Evolutionary conservation across 352 stramenopile species (phyloP), one percentile per base, ranked within the genome.

Genomic region (Phytophthora pisi): DNA sequence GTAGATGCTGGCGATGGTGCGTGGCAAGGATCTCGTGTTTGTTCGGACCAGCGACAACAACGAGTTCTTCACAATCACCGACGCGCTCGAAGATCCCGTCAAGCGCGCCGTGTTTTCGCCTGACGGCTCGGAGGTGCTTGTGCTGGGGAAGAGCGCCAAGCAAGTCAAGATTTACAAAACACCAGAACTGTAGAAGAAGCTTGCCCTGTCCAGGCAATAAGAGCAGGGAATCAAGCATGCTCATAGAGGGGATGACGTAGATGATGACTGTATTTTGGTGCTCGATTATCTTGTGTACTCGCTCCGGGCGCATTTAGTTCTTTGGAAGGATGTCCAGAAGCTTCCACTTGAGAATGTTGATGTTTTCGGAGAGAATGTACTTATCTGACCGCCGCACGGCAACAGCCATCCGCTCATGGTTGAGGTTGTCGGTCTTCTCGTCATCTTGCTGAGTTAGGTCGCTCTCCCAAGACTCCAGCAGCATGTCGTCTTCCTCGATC

Each of bases 341-440:
- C 50, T 84, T 82, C 78, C 80, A 88, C 64, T 95, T 88, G 58
- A 93, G 77, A 74, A 89, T 81, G 26, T 82, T 66, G 40, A 92
- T 79, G 50, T 85, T 91, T 61, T 88, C 81, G 1, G 73, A 55
- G 13, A 95, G 59, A 59, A 95, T 90, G 45, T 64, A 64, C 51
- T 83, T 83, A 66, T 95, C 86, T 28, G 78, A 89, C 24, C 77
- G 72, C 26, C 81, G 77, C 26, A 93, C 56, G 18, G 75, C 61
- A 18, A 79, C 51, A 7, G 84, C 77, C 86, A 95, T 93, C 36
- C 69, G 60, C 42, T 81, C 50, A 49, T 91, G 79, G n/a, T 74
- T 77, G 7, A 64, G 51, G 6, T 38, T 64, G 26, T 79, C 57
- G n/a, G 53, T 70, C 34, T 50, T 53, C 11, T 82, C 45, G 9